Evolutionary conservation across 2,329 filamentous ascomycete genomes (phyloP).

Genomic region (Stagonosporopsis rhizophila): DNA sequence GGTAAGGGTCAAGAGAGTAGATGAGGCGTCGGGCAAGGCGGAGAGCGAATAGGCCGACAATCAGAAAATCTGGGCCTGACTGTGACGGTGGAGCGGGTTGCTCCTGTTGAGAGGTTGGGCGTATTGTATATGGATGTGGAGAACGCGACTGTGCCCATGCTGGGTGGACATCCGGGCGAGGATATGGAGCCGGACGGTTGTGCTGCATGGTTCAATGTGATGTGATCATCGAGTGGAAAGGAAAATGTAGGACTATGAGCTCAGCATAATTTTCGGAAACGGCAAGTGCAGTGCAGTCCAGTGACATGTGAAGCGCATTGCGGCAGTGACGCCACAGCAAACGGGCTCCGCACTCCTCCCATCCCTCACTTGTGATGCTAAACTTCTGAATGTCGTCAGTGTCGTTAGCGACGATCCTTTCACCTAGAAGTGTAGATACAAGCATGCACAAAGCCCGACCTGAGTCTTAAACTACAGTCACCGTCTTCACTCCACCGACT

Average conservation of each 20-base stretch:
- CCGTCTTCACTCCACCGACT: no score
- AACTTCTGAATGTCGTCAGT: no score
- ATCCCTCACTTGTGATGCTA: not conserved
- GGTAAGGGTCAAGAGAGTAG: slow-evolving; percentile 24
- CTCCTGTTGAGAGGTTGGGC: not conserved
- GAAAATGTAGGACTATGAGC: no score
- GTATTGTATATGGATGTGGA: not conserved
- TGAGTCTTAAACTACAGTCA: not conserved
- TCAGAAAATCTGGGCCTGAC: slow-evolving; percentile 18
- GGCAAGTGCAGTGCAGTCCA: not conserved
- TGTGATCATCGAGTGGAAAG: no score
- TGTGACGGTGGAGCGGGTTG: not conserved
- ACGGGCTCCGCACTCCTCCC: not conserved
- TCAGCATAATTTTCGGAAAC: not conserved
- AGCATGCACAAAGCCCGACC: not conserved
- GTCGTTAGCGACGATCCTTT: not conserved
- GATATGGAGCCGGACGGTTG: not conserved
- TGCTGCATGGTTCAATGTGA: not conserved
- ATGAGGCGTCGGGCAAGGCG: slow-evolving; percentile 29
- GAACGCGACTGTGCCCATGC: not conserved
- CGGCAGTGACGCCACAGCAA: slow-evolving; percentile 1
- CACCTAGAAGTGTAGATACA: not conserved
- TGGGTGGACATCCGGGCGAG: slow-evolving; percentile 3
- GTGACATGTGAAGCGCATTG: no score
- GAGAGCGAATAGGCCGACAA: slow-evolving; percentile 37